Base-by-base conservation (phyloP, 345 rosid genomes). In the Arabidopsis suecica region DNA sequence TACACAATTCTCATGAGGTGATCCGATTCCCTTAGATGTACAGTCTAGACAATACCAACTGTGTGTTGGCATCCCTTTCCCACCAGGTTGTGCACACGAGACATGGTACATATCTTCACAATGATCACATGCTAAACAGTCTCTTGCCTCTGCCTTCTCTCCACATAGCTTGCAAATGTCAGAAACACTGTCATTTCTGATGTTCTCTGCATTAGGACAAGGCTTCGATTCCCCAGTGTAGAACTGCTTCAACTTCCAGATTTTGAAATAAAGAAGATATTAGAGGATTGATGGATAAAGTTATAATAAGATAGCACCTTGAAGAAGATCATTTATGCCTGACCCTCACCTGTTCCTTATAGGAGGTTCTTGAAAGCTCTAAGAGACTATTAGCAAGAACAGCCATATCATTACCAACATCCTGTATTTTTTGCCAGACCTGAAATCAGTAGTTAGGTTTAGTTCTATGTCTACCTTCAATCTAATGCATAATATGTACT, bases 91-190 rank as follows among this genome's bases (percentile, higher is more conserved):
- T 60, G 87, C 90, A 74, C 98, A 95, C 62, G 89, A 79, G 80
- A 92, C 84, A 74, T 92, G 99, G 81, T 87, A 89, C 75, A 84
- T 83, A 64, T 87, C 90, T 79, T 92, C 97, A 11, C 99, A 95
- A 34, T 93, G 89, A 83, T 90, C 94, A 75, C 98, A 95, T 18
- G 90, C 88, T 78, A 95, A 84, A 73, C 85, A 85, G 60, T 86
- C 84, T 79, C 61, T 80, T 68, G 78, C 90, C 56, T 80, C 88
- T 74, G 93, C 94, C 55, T 85, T 87, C 62, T 75, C 82, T 75
- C 88, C 91, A 78, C 99, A 92, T 33, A 56, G 75, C 77, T 83
- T 83, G 82, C 89, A 78, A 45, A 66, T 78, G 64, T 73, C 82
- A 78, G 63, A 68, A 30, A 60, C 77, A 50, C 74, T 63, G 64